These are phyloP conservation scores for Erythrophleum fordii DNA, from an alignment of 306 rosid genomes.

Conservation along the genomic window DNA sequence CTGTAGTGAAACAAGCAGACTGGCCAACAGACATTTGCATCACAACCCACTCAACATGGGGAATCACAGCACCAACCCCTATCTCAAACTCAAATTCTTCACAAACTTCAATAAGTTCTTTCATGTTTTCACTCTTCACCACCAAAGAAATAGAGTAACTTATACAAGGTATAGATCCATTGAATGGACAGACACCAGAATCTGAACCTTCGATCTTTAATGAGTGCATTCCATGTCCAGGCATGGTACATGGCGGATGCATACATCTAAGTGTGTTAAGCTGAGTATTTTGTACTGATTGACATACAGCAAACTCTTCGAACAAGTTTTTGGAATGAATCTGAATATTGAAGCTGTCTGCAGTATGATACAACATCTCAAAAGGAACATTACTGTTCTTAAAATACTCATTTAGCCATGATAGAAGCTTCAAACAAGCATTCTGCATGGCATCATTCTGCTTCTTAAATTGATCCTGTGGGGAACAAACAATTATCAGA, in stretches of 20 bases:
- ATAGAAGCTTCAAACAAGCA: slow-evolving; percentile 75
- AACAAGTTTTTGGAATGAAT: slow-evolving; percentile 47
- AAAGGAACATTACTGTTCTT: slow-evolving; percentile 48
- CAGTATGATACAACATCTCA: slow-evolving; percentile 57
- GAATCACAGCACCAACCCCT: slow-evolving; percentile 69
- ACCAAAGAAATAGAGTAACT: slow-evolving; percentile 68
- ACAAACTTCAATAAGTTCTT: slow-evolving; percentile 70
- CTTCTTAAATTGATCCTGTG: slow-evolving; percentile 64
- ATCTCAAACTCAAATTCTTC: slow-evolving; percentile 92
- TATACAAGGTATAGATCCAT: slow-evolving; percentile 74
- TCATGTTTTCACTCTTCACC: slow-evolving; percentile 47
- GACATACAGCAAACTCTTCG: slow-evolving; percentile 55
- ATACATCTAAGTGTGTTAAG: slow-evolving; percentile 38
- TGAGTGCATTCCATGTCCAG: slow-evolving; percentile 38
- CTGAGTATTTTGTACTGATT: slow-evolving; percentile 45
- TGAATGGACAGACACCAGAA: slow-evolving; percentile 77
- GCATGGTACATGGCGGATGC: slow-evolving; percentile 36
- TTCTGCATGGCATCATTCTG: slow-evolving; percentile 81
- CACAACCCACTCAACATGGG: slow-evolving; percentile 71
- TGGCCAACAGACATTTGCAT: slow-evolving; percentile 81
- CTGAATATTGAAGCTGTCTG: slow-evolving; percentile 50
- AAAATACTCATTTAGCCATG: slow-evolving; percentile 72
- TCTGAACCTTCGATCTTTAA: slow-evolving; percentile 71
- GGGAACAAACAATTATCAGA: slow-evolving; percentile 71
- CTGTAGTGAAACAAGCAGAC: slow-evolving; percentile 61